These are phyloP conservation scores for Phytopythium delawarense DNA, from an alignment of 352 stramenopile species.

Conservation along the genomic window DNA sequence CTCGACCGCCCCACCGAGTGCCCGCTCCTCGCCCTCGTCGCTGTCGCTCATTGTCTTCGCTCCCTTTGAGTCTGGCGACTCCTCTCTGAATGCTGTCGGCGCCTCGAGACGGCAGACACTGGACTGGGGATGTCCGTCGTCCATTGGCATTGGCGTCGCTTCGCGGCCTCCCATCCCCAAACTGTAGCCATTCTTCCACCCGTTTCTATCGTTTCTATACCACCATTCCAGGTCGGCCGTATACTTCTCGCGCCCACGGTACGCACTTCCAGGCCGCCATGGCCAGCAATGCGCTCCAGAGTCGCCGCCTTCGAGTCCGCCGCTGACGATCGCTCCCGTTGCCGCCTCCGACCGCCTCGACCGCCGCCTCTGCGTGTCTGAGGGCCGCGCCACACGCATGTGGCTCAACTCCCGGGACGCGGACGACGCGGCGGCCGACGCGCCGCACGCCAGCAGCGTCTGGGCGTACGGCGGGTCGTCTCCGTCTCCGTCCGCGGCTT, in stretches of 20 bases:
- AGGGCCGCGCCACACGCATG: not conserved
- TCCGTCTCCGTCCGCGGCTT: not conserved
- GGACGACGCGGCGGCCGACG: not conserved
- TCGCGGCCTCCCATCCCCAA: not conserved
- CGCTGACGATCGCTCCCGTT: too few species aligned
- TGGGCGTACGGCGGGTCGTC: conserved; percentile 1
- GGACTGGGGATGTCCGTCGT: too few species aligned
- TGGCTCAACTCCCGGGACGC: conserved; percentile 7
- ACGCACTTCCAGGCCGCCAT: not conserved
- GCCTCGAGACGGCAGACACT: too few species aligned
- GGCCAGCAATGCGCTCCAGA: not conserved
- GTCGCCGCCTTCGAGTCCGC: too few species aligned
- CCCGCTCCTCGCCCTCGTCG: conserved; percentile 7
- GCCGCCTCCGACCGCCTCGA: too few species aligned
- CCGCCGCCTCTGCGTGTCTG: too few species aligned
- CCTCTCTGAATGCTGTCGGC: too few species aligned
- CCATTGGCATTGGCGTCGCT: not conserved
- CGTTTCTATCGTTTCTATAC: not conserved
- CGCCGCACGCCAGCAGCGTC: not conserved
- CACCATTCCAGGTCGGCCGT: not conserved
- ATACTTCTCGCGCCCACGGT: not conserved
- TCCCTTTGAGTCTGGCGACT: too few species aligned
- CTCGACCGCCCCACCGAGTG: conserved; percentile 9
- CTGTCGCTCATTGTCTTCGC: not conserved
- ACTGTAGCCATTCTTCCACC: not conserved